These are phyloP conservation scores for Aspergillus transmontanensis DNA, from an alignment of 2,329 filamentous ascomycete genomes.

Conservation along the genomic window DNA sequence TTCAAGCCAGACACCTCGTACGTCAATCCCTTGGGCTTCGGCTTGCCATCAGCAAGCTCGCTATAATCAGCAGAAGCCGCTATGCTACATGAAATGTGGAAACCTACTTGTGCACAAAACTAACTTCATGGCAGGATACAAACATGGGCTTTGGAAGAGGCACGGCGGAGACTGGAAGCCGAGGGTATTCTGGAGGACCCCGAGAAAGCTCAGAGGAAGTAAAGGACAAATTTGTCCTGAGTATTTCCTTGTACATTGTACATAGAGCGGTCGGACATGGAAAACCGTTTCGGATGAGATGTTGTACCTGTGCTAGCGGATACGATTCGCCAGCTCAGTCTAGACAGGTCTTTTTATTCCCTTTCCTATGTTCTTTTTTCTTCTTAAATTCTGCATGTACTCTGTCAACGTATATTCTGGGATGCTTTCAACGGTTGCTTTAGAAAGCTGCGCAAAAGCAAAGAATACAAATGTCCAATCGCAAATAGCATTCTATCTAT, in stretches of 20 bases:
- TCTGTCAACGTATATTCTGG: constrained; percentile 23
- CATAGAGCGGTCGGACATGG: constrained; percentile 42
- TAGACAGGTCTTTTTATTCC: constrained; percentile 37
- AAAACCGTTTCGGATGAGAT: constrained; percentile 32
- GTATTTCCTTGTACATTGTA: constrained; percentile 42
- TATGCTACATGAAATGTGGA: background rate
- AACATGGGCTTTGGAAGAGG: constrained; percentile 98
- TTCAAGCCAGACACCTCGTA: constrained; percentile 99
- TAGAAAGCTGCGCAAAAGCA: constrained; percentile 12
- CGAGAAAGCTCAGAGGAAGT: constrained; percentile 58
- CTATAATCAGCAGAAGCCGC: background rate
- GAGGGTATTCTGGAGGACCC: constrained; percentile 92
- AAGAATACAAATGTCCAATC: constrained; percentile 12
- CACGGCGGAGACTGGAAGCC: constrained; percentile 87
- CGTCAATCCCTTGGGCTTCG: constrained; percentile 48
- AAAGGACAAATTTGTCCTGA: constrained; percentile 23
- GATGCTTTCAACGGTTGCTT: constrained; percentile 17
- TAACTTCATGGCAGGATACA: constrained; percentile 72
- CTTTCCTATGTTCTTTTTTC: constrained; percentile 25
- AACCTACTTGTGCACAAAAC: constrained; percentile 7
- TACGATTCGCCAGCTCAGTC: constrained; percentile 33
- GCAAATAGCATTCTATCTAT: background rate
- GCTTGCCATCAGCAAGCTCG: background rate
- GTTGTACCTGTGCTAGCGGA: constrained; percentile 32
- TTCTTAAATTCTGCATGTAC: constrained; percentile 25